Percentiles rank a stretch among this genome's conserved stretches.
phyloP scores from a whole-genome alignment of 176 grass and related monocot genomes.

The Echinochloa phyllopogon region DNA sequence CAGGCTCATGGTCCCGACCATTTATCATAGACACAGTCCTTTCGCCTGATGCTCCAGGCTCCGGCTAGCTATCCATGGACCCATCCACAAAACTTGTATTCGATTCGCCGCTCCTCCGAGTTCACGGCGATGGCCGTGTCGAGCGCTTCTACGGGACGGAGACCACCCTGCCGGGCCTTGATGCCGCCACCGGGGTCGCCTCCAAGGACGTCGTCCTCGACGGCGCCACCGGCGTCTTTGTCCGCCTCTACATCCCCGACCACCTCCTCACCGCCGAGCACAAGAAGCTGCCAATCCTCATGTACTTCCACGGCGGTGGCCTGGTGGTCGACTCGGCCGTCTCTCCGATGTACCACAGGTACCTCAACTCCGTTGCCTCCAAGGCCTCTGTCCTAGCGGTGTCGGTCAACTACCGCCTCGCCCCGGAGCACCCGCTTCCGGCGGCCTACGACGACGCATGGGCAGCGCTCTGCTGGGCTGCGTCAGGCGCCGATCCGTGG shows the following conservation, averaged over 20 bases:
- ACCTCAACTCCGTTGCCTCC: conserved; percentile 46
- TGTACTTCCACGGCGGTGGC: conserved; percentile 66
- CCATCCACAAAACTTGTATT: conserved; percentile 34
- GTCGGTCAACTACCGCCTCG: conserved; percentile 69
- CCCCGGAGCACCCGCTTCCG: conserved; percentile 64
- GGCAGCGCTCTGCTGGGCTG: conserved; percentile 51
- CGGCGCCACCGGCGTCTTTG: conserved; percentile 31
- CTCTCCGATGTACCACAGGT: conserved; percentile 34
- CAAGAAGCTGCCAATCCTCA: conserved; percentile 53
- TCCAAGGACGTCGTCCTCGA: conserved; percentile 70
- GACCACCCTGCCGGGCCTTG: conserved; percentile 35
- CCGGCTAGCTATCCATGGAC: conserved; percentile 29
- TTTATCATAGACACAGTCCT: not conserved
- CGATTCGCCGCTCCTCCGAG: conserved; percentile 29
- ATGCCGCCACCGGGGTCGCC: conserved; percentile 40
- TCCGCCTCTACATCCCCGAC: conserved; percentile 60
- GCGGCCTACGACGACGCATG: conserved; percentile 57
- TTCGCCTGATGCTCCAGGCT: not conserved
- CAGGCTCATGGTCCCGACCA: no score
- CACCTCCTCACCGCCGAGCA: not conserved
- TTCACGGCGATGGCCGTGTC: conserved; percentile 45
- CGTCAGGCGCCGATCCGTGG: conserved; percentile 47
- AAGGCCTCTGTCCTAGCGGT: conserved; percentile 48
- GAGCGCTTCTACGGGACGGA: conserved; percentile 54
- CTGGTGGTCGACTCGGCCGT: conserved; percentile 50